Conservation (phyloP, 345 rosid species). For the Acer saccharum region DNA sequence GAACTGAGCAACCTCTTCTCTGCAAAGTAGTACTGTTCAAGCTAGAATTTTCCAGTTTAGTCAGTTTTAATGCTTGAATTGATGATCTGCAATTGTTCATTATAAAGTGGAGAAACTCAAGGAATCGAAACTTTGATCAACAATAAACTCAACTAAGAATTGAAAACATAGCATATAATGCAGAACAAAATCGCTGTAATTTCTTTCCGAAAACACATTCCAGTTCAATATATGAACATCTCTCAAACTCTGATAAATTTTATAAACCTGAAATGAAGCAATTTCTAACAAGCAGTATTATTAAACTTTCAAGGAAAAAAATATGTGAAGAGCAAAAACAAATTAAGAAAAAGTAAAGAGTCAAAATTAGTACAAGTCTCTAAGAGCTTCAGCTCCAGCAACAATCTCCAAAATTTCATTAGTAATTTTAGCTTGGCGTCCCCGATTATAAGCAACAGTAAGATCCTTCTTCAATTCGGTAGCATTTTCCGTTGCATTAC, state of each 20-base stretch:
- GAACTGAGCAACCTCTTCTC: no score
- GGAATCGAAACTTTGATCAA: not conserved
- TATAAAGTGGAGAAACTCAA: no score
- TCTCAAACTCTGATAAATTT: not conserved
- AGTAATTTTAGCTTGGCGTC: constrained; percentile 78
- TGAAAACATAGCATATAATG: not conserved
- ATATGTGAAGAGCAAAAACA: not conserved
- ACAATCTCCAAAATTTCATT: constrained; percentile 78
- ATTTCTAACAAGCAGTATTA: not conserved
- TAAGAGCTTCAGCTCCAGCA: constrained; percentile 86
- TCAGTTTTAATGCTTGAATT: no score
- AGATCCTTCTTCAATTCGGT: constrained; percentile 71
- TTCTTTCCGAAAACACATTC: not conserved
- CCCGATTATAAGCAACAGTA: constrained; percentile 56
- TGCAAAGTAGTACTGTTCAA: no score
- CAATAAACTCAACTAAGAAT: no score
- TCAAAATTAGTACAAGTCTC: constrained; percentile 18
- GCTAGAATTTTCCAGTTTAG: no score
- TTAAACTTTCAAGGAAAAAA: not conserved
- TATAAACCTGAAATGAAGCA: not conserved
- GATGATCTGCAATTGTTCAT: no score
- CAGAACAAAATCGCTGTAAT: not conserved
- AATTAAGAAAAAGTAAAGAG: not conserved
- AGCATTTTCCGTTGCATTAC: constrained; percentile 80
- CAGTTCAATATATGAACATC: not conserved